These are phyloP conservation scores for Yamadazyma conglobata DNA, from an alignment of 1,139 yeast species.

Conservation along the genomic window DNA sequence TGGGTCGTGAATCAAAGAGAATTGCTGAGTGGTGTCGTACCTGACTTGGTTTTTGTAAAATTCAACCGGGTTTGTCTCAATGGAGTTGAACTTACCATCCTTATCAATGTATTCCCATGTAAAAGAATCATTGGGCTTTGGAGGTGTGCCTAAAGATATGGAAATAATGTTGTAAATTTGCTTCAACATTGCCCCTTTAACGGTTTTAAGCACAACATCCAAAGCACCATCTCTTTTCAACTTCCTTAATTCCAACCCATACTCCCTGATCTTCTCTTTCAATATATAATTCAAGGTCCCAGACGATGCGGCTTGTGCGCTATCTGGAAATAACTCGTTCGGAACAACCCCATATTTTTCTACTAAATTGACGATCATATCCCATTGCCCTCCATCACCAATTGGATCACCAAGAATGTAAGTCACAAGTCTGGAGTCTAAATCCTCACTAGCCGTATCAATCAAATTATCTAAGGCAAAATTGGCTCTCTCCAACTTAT, in stretches of 20 bases:
- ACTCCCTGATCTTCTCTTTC: conserved; percentile 69
- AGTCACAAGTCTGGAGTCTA: conserved; percentile 67
- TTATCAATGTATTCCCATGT: conserved; percentile 75
- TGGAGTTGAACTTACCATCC: conserved; percentile 55
- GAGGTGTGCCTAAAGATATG: conserved; percentile 73
- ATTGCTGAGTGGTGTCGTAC: conserved; percentile 50
- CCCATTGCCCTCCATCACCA: conserved; percentile 84
- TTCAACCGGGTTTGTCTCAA: conserved; percentile 58
- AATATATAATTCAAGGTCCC: conserved; percentile 57
- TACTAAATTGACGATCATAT: conserved; percentile 71
- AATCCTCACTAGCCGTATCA: conserved; percentile 60
- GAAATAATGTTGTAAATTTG: conserved; percentile 62
- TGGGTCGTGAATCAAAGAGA: conserved; percentile 77
- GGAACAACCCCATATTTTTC: conserved; percentile 81
- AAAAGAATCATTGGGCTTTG: conserved; percentile 62
- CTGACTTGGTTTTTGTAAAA: conserved; percentile 56
- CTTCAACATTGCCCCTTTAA: conserved; percentile 51
- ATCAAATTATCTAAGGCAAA: conserved; percentile 71
- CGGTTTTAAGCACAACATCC: conserved; percentile 19
- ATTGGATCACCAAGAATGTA: conserved; percentile 61
- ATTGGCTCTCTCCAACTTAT: conserved; percentile 50
- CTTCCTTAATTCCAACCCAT: conserved; percentile 62
- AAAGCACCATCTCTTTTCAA: conserved; percentile 28
- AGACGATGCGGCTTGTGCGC: conserved; percentile 60
- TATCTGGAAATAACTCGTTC: conserved; percentile 65